Percentiles rank a stretch among this genome's conserved stretches.
These are phyloP conservation scores for Xylaria venustula DNA, from an alignment of 495 filamentous ascomycete species.

Conservation along the genomic window DNA sequence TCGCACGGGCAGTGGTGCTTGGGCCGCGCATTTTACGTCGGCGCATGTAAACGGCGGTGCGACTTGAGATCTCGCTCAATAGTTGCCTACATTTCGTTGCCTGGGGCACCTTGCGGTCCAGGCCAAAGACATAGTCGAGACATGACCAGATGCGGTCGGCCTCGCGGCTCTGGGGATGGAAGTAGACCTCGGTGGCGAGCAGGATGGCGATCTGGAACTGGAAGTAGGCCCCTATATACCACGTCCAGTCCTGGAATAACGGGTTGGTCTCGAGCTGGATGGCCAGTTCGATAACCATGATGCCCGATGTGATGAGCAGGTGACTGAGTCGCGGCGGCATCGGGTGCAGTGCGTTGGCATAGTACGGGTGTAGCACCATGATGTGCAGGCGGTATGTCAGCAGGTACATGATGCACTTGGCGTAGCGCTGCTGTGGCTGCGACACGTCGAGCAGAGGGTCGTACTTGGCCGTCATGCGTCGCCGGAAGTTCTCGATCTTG, in stretches of 20 bases:
- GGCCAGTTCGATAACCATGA: conserved; percentile 57
- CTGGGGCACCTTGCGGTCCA: conserved; percentile 47
- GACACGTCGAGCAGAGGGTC: conserved; percentile 54
- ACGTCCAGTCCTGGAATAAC: conserved; percentile 51
- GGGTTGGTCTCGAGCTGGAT: conserved; percentile 58
- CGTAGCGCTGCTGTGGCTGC: conserved; percentile 57
- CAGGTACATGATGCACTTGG: conserved; percentile 59
- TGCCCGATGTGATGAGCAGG: conserved; percentile 51
- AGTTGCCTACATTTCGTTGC: conserved; percentile 40
- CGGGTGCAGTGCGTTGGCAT: conserved; percentile 53
- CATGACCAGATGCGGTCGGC: conserved; percentile 66
- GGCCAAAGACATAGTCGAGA: conserved; percentile 67
- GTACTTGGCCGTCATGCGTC: conserved; percentile 59
- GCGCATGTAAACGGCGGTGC: conserved; percentile 39
- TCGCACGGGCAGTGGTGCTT: conserved; percentile 32
- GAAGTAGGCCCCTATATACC: conserved; percentile 56
- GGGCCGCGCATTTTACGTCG: conserved; percentile 49
- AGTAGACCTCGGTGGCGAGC: conserved; percentile 54
- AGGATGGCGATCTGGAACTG: conserved; percentile 56
- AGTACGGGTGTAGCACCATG: conserved; percentile 65
- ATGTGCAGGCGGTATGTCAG: conserved; percentile 61
- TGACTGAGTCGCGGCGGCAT: conserved; percentile 45
- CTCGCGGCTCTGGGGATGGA: conserved; percentile 52
- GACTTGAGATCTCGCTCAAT: conserved; percentile 39
- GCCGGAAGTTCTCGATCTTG: conserved; percentile 62